Evolutionary conservation across 1,139 yeast species (phyloP).

Genomic region (Debaryomycetaceae sp.): DNA sequence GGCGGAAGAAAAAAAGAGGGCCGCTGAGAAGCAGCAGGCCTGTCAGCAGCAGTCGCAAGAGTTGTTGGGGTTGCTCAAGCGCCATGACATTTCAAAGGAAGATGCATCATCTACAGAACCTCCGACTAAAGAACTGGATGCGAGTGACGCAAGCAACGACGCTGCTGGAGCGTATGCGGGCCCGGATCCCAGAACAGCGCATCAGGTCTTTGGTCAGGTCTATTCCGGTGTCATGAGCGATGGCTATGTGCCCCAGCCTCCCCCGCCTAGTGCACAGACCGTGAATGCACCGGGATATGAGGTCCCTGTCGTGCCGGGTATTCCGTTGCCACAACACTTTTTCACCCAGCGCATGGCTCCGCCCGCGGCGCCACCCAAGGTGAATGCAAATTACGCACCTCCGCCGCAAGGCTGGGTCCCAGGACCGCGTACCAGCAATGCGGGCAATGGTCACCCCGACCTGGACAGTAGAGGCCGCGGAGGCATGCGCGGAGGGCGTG

Average conservation of each 20-base stretch:
- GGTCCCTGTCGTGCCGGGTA: constrained; percentile 14
- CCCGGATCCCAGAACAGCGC: constrained; percentile 29
- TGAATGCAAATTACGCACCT: constrained; percentile 1
- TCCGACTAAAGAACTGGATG: constrained; percentile 5
- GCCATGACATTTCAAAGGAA: constrained; percentile 9
- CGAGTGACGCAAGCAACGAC: constrained; percentile 7
- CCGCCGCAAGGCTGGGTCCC: constrained; percentile 3
- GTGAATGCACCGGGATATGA: constrained; percentile 8
- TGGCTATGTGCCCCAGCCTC: constrained; percentile 12
- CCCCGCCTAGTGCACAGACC: constrained; percentile 6
- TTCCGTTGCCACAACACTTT: constrained; percentile 27
- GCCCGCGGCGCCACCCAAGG: constrained; percentile 6
- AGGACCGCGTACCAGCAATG: constrained; percentile 2
- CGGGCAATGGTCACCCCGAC: constrained; percentile 4
- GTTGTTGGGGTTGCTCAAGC: constrained; percentile 17
- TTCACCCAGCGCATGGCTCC: constrained; percentile 9
- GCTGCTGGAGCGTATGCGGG: constrained; percentile 13
- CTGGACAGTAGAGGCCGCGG: constrained; percentile 14
- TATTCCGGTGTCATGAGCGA: constrained; percentile 34
- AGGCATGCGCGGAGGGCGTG: constrained; percentile 20
- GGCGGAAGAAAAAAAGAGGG: constrained; percentile 13
- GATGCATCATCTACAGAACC: constrained; percentile 4
- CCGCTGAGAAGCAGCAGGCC: constrained; percentile 3
- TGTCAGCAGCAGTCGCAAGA: constrained; percentile 12
- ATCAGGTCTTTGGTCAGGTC: constrained; percentile 40